Evolutionary conservation across 164 flowering plant genomes (phyloP), one percentile per base, ranked within the genome.

Genomic region (Stephania cephalantha): DNA sequence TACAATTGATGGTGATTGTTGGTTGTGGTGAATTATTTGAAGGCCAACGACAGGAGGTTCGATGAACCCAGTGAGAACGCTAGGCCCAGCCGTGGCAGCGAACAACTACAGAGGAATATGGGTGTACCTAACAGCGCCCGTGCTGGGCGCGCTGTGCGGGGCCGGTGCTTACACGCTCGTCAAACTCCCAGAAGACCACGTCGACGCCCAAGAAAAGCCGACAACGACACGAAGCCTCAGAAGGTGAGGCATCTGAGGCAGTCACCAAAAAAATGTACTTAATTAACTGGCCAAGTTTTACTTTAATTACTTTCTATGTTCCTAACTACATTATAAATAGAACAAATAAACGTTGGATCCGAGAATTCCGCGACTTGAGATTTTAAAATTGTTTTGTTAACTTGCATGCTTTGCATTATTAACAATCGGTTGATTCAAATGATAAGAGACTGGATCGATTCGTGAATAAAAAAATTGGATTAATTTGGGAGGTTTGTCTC

Each of bases 21-120:
- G 25, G 25, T 25, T 35, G 42, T 58, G 65, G 8, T 58, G 7
- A 17, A 7, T 18, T 61, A 18, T 61, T 20, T 61, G 66, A 61
- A 93, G 96, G 85, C 79, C 78, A 72, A 72, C 83, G 11, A 89
- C 90, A 0, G 96, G 94, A 73, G 98, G 84, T 67, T 93, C 96
- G 35, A 93, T 93, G 98, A 93, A 93, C 74, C 98, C 98, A 8
- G 95, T 89, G 18, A 88, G 98, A 78, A 91, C 91, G 48, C 55
- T 93, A 71, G 98, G 96, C 22, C 98, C 98, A 68, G 98, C 96
- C 68, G 83, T 91, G 69, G 96, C 94, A 15, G 89, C 88, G 77
- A 85, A 85, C 80, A 93, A 93, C 84, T 93, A 73, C 77, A 89
- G 73, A 80, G 92, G 82, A 78, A 85, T 93, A 75, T 93, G 98